These are phyloP conservation scores for Colletotrichum horii DNA, from an alignment of 2,329 filamentous ascomycete species.

Conservation along the genomic window DNA sequence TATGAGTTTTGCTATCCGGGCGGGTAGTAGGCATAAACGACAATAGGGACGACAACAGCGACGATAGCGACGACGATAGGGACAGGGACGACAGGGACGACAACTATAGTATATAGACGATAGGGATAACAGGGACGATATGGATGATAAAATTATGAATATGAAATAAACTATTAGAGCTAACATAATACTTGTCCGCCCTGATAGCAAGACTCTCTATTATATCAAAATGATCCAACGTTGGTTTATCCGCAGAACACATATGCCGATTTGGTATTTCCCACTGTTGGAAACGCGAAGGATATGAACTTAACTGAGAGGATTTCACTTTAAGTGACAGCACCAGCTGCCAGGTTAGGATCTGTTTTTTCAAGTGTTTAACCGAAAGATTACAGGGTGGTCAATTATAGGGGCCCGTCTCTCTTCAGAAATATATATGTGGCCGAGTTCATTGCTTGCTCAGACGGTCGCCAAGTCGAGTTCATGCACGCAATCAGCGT, in stretches of 20 bases:
- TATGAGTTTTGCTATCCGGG: no score
- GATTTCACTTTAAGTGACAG: not conserved
- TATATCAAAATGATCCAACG: not conserved
- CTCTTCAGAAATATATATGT: not conserved
- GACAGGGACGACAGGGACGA: no score
- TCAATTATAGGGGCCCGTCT: not conserved
- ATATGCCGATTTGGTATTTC: not conserved
- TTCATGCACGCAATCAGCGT: fast-evolving
- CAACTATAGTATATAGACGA: no score
- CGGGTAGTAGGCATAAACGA: no score
- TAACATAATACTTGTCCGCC: no score
- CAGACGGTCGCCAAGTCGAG: not conserved
- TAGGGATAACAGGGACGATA: no score
- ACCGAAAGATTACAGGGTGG: not conserved
- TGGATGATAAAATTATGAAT: no score
- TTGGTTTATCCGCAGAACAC: not conserved
- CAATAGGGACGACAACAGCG: no score
- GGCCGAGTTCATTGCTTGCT: not conserved
- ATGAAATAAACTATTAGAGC: no score
- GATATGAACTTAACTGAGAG: not conserved
- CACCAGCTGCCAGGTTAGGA: not conserved
- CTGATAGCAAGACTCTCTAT: no score
- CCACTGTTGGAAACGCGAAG: not conserved
- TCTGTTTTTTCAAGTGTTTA: not conserved
- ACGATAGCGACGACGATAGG: no score